Conservation (phyloP, 352 stramenopile genomes). For the Phytophthora quininea region DNA sequence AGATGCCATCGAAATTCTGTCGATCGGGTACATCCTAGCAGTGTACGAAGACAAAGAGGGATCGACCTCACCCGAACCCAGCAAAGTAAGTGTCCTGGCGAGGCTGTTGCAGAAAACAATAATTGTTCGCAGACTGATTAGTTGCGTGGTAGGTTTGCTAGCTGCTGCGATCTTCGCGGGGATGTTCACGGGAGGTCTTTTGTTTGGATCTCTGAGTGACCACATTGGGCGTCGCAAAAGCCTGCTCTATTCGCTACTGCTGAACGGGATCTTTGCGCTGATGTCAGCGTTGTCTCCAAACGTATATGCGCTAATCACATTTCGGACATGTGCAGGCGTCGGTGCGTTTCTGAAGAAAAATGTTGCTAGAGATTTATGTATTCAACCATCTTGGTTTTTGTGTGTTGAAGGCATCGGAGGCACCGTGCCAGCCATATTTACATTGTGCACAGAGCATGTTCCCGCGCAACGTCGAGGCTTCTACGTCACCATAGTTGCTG, state of each 20-base stretch:
- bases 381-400: neutral
- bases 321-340: slow-evolving; percentile 64
- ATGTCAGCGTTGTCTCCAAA: slow-evolving; percentile 75
- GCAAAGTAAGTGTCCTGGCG: slow-evolving; percentile 38
- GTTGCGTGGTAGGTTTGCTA: slow-evolving; percentile 54
- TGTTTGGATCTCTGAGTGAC: slow-evolving; percentile 82
- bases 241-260: slow-evolving; percentile 75
- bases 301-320: slow-evolving; percentile 68
- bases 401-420: slow-evolving; percentile 79
- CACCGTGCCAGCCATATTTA: slow-evolving; percentile 87
- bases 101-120: neutral
- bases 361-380: too few species aligned
- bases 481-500: slow-evolving; percentile 88
- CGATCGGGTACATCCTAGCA: slow-evolving; percentile 91
- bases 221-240: slow-evolving; percentile 71
- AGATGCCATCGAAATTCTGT: slow-evolving; percentile 92
- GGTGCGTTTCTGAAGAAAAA: slow-evolving; percentile 29
- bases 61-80: slow-evolving; percentile 47
- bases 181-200: slow-evolving; percentile 89
- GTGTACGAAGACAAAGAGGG: slow-evolving; percentile 81
- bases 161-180: slow-evolving; percentile 89
- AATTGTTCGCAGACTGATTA: neutral
- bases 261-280: slow-evolving; percentile 83
- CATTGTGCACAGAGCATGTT: slow-evolving; percentile 89
- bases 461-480: slow-evolving; percentile 70